Conservation (phyloP, 2,329 filamentous ascomycete species). For the Metarhizium humberi region DNA sequence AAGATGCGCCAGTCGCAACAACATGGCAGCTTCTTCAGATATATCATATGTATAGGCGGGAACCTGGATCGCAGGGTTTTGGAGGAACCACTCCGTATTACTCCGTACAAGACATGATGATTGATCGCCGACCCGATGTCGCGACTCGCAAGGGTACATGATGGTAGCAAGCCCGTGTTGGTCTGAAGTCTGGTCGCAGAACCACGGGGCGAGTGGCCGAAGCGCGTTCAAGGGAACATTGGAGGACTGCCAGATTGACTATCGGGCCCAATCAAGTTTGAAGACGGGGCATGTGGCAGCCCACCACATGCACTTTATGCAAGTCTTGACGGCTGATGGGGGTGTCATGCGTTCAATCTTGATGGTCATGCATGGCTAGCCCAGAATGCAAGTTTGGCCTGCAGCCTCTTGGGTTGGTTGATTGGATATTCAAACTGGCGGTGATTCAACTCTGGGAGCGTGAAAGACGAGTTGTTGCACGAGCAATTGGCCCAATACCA, state of each 20-base stretch:
- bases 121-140: not conserved
- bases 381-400: not conserved
- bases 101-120: no score
- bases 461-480: no score
- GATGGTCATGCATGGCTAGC: constrained; percentile 5
- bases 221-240: not conserved
- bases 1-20: no score
- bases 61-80: no score
- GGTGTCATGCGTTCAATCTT: constrained; percentile 13
- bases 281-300: constrained; percentile 7
- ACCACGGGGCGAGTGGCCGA: not conserved
- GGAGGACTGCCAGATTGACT: not conserved
- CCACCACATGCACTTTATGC: not conserved
- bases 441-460: not conserved
- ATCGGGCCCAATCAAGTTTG: constrained; percentile 2
- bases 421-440: not conserved
- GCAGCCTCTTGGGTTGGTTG: constrained; percentile 1
- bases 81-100: no score
- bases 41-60: no score
- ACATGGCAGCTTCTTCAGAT: no score
- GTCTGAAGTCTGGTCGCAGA: not conserved
- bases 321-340: not conserved
- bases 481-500: no score
- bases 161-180: not conserved
- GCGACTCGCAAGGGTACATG: not conserved